Conservation (phyloP, 202 grass and related monocot genomes). For the Eragrostis tef region DNA sequence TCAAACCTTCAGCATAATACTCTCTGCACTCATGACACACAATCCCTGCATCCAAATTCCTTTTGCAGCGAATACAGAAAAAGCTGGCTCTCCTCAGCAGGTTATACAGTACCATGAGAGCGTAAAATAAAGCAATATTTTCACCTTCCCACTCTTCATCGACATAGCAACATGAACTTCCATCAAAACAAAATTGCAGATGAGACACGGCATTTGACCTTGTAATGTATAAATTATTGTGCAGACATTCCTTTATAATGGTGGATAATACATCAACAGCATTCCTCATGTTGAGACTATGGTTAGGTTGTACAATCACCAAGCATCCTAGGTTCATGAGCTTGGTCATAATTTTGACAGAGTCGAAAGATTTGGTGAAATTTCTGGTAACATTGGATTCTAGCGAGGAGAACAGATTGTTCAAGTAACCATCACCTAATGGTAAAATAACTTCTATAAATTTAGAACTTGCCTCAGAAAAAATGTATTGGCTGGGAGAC, state of each 20-base stretch:
- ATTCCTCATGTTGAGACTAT: constrained; percentile 51
- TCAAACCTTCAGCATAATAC: constrained; percentile 49
- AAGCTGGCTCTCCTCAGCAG: constrained; percentile 56
- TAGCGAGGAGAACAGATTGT: constrained; percentile 55
- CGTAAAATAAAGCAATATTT: constrained; percentile 74
- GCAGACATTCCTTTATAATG: constrained; percentile 65
- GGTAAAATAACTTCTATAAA: constrained; percentile 50
- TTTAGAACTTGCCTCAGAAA: constrained; percentile 61
- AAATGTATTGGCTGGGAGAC: constrained; percentile 72
- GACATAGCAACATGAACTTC: constrained; percentile 58
- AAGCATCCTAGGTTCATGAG: constrained; percentile 70
- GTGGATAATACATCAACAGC: constrained; percentile 56
- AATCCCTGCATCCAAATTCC: constrained; percentile 45
- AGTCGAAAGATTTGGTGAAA: constrained; percentile 56
- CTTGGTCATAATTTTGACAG: constrained; percentile 57
- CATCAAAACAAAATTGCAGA: constrained; percentile 67
- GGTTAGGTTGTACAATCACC: constrained; percentile 60
- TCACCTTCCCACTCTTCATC: constrained; percentile 68
- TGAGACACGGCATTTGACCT: constrained; percentile 63
- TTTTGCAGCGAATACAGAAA: constrained; percentile 53
- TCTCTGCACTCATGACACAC: constrained; percentile 57
- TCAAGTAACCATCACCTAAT: constrained; percentile 58
- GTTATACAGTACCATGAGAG: constrained; percentile 65
- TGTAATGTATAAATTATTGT: constrained; percentile 52
- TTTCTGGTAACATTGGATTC: constrained; percentile 60